Evolutionary conservation across 2,329 filamentous ascomycete genomes (phyloP), one percentile per base, ranked within the genome.

Genomic region (Xylariales sp.): DNA sequence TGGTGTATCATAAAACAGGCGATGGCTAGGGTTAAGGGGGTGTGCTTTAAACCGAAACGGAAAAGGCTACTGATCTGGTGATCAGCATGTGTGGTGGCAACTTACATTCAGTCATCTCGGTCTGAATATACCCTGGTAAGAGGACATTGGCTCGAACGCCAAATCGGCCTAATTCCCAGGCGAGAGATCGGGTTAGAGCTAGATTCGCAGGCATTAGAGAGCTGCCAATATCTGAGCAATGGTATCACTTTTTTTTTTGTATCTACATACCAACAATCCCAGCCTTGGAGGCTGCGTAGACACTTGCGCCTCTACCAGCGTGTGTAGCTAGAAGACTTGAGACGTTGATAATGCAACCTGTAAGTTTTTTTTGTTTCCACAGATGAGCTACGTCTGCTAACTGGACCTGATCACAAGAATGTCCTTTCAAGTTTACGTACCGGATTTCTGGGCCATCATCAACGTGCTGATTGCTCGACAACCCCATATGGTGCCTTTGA

Each of bases 121-220:
- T 91, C 40, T 85, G 70, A 48, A 94, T 82, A 66, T 91, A 95
- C 6, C 88, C 88, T 1, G 88, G 88, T 29, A 91, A 66, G 46
- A 95, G 78, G 19, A 83, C 83, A 63, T 95, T 95, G 32, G 87
- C 83, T 20, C 89, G 74, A 41, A 95, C 74, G 33, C 74, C 74
- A 33, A 69, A 66, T 43, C 67, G 62, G 36, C 75, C 76, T 50
- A 82, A 61, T 62, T 88, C 81, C 34, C 64, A 69, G 29, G 80
- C 80, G 4, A 88, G 65, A 39, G 81, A 76, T 41, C 81, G 73
- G 16, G 83, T 89, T 50, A 88, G 74, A 43, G 76, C 83, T 85
- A 54, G 42, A 52, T 40, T 16, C 36, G 14, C 13, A 14, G 28
- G 29, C 14, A 12, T 44, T 43, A 49, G 31, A 42, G 33, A 49